Percentiles rank a stretch among this genome's conserved stretches.
These are phyloP conservation scores for Chrysosporium queenslandicum DNA, from an alignment of 2,329 filamentous ascomycete genomes.

Conservation along the genomic window DNA sequence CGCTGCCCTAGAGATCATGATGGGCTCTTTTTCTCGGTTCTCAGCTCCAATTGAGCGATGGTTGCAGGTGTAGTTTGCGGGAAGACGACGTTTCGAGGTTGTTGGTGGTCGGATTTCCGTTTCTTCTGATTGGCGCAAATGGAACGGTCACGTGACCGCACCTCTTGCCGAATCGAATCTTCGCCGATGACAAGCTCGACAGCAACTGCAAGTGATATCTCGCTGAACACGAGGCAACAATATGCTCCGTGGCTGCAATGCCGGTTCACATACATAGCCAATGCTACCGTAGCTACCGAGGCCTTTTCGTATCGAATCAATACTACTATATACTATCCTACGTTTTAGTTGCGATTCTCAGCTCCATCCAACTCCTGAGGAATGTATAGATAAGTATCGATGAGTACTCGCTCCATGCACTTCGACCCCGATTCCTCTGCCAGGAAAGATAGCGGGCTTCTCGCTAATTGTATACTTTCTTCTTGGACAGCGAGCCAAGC, in stretches of 20 bases:
- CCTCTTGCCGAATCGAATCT: too few species aligned
- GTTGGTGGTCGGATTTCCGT: conserved; percentile 28
- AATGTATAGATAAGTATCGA: conserved; percentile 30
- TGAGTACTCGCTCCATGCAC: not conserved
- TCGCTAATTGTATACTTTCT: conserved; percentile 30
- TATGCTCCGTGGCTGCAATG: too few species aligned
- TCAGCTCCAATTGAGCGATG: conserved; percentile 28
- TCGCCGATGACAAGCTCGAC: too few species aligned
- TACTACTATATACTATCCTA: too few species aligned
- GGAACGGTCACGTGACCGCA: conserved; percentile 24
- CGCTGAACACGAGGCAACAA: too few species aligned
- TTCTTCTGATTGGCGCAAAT: conserved; percentile 32
- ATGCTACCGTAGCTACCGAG: too few species aligned
- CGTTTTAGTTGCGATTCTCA: too few species aligned
- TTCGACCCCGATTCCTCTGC: conserved; percentile 7
- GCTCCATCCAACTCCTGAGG: conserved; percentile 19
- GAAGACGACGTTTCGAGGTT: conserved; percentile 8
- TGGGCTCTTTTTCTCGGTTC: conserved; percentile 19
- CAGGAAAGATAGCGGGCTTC: conserved; percentile 28
- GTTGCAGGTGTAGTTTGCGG: conserved; percentile 12
- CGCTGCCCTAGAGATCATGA: conserved; percentile 38
- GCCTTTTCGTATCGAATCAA: too few species aligned
- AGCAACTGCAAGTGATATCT: too few species aligned
- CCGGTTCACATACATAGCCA: too few species aligned
- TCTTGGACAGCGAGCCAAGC: conserved; percentile 35